A percentile compares a stretch with the other conserved stretches of the same genome.
Conservation (phyloP, 164 flowering plant species). For the Piper betle region DNA sequence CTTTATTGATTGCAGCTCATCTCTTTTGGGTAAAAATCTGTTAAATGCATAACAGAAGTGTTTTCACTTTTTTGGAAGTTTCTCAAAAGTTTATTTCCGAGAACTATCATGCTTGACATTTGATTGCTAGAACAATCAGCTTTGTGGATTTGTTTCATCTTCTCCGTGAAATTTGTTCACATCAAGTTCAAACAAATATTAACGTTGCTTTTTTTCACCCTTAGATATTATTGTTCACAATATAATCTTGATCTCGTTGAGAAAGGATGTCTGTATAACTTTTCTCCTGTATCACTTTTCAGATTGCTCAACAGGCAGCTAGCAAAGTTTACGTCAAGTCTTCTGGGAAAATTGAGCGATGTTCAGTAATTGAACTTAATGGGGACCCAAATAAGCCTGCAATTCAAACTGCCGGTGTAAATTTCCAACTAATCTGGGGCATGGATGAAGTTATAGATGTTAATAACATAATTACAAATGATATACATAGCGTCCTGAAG, state of each 20-base stretch:
- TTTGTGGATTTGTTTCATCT: too few species aligned
- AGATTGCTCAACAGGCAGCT: constrained; percentile 77
- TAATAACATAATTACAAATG: constrained; percentile 47
- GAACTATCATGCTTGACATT: too few species aligned
- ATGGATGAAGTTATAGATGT: constrained; percentile 66
- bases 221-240: not conserved
- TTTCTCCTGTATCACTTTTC: constrained; percentile 5
- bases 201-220: too few species aligned
- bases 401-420: constrained; percentile 62
- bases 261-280: too few species aligned
- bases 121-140: too few species aligned
- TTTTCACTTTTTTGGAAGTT: too few species aligned
- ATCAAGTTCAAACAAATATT: too few species aligned
- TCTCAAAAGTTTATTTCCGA: too few species aligned
- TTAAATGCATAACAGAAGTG: too few species aligned
- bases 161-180: too few species aligned
- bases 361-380: constrained; percentile 32
- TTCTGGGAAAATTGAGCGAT: constrained; percentile 47
- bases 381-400: constrained; percentile 21
- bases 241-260: not conserved
- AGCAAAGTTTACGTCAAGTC: constrained; percentile 54
- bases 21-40: not conserved
- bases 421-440: constrained; percentile 53
- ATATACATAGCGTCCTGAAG: constrained; percentile 47
- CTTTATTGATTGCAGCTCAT: not conserved